These are phyloP conservation scores for Pugionium dolabratum DNA, from an alignment of 345 rosid genomes.

Conservation along the genomic window DNA sequence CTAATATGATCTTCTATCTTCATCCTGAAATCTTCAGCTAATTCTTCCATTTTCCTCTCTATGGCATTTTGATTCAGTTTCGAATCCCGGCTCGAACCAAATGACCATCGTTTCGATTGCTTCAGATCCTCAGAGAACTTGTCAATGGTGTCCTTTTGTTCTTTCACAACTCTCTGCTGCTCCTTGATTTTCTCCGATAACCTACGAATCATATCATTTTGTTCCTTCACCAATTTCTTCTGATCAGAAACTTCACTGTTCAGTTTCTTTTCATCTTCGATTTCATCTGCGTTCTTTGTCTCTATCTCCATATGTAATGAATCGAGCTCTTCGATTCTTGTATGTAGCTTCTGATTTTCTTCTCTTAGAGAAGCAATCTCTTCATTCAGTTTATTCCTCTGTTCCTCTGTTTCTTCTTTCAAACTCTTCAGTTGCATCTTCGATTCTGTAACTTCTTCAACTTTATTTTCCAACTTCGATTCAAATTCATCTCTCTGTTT, in stretches of 20 bases:
- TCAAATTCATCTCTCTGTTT: conserved; percentile 43
- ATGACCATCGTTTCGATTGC: conserved; percentile 40
- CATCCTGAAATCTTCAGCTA: conserved; percentile 60
- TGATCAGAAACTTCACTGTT: conserved; percentile 41
- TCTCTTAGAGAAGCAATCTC: conserved; percentile 45
- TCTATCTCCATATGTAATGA: conserved; percentile 34
- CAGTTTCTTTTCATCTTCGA: conserved; percentile 27
- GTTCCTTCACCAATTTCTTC: conserved; percentile 45
- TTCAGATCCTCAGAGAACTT: conserved; percentile 47
- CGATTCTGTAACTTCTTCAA: conserved; percentile 43
- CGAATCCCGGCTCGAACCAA: conserved; percentile 41
- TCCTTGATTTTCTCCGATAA: conserved; percentile 42
- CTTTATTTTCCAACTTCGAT: conserved; percentile 41
- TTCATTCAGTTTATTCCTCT: conserved; percentile 45
- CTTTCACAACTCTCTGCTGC: conserved; percentile 46
- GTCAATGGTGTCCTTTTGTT: conserved; percentile 42
- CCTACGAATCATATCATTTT: conserved; percentile 35
- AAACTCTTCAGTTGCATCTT: conserved; percentile 39
- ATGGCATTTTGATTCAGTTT: conserved; percentile 40
- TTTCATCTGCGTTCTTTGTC: conserved; percentile 33
- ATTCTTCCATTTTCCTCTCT: conserved; percentile 68
- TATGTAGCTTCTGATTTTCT: conserved; percentile 46
- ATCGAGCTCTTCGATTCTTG: conserved; percentile 48
- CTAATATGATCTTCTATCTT: conserved; percentile 67
- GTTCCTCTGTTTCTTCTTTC: conserved; percentile 49